Evolutionary conservation across 2,329 filamentous ascomycete species (phyloP).

Genomic region (Coniochaeta ligniaria): DNA sequence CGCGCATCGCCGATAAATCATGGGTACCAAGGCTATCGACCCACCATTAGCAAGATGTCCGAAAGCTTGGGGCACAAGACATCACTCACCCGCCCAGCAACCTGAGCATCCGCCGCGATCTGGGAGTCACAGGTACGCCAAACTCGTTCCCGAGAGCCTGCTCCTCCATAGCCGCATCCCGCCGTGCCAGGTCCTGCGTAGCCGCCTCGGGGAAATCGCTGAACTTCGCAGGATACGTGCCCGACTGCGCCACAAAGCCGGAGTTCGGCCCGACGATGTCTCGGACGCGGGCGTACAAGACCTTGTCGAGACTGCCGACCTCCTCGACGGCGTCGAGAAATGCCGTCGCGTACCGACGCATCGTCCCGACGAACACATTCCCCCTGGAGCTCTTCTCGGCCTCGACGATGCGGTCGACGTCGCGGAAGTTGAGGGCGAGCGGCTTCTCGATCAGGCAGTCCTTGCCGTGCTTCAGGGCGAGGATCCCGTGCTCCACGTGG

Average conservation of each 20-base stretch:
- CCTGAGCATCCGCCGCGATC: constrained; percentile 17
- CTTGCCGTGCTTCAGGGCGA: constrained; percentile 46
- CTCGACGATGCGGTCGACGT: constrained; percentile 36
- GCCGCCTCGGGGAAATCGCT: constrained; percentile 25
- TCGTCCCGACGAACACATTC: constrained; percentile 51
- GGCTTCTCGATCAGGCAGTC: constrained; percentile 55
- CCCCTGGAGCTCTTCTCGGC: constrained; percentile 36
- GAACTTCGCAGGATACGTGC: constrained; percentile 36
- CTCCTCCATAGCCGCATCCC: constrained; percentile 17
- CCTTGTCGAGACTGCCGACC: constrained; percentile 39
- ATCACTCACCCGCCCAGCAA: constrained; percentile 13
- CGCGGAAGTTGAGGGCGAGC: constrained; percentile 38
- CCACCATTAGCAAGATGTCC: not conserved
- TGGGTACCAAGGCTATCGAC: constrained; percentile 36
- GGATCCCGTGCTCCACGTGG: constrained; percentile 28
- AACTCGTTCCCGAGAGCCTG: constrained; percentile 23
- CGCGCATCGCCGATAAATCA: constrained; percentile 46
- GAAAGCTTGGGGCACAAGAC: constrained; percentile 4
- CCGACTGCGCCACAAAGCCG: constrained; percentile 37
- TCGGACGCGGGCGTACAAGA: constrained; percentile 46
- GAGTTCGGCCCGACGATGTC: constrained; percentile 44
- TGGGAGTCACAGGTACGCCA: constrained; percentile 18
- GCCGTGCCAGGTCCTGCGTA: constrained; percentile 11
- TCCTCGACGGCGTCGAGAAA: constrained; percentile 49
- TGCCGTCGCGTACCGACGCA: constrained; percentile 51